Base-by-base conservation (phyloP, 768 basidiomycete genomes). In the Leccinum barrowsii region DNA sequence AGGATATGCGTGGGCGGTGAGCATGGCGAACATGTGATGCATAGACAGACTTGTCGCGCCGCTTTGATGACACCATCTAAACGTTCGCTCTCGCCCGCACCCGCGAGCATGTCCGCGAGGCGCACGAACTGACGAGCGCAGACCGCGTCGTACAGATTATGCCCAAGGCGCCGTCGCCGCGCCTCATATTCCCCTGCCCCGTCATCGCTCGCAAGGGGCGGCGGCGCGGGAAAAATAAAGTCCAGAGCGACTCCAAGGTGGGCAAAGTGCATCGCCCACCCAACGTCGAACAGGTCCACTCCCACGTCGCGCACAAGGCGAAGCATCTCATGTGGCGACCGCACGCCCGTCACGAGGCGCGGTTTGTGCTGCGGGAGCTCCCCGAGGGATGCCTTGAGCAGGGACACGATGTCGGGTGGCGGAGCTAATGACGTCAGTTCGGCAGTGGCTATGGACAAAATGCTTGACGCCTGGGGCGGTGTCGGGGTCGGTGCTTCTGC, bases 271-370 rank as follows among this genome's bases (percentile, higher is more conserved):
- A 86, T 82, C 0, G 84, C 90, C 86, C 89, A 94, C 7, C 77
- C 76, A 0, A 82, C 80, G 64, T 93, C 91, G 59, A 94, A 86
- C 0, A 94, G 61, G 66, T 95, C 92, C 15, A 90, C 67, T 0
- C 93, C 92, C 2, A 86, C 76, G 46, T 82, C 75, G 2, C 74
- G 72, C 30, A 94, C 78, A 26, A 92, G 79, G 8, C 72, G 73
- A 3, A 94, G 83, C 13, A 92, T 82, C 54, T 91, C 88, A 58
- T 93, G 93, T 2, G 92, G 93, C 0, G 85, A 84, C 4, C 67
- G 63, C 0, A 78, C 67, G 1, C 78, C 78, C 37, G 84, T 84
- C 28, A 83, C 79, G 13, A 92, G 65, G 24, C 93, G 87, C 2
- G 80, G 80, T 71, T 94, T 94, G 7, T 63, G 48, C 2, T 64